Evolutionary conservation across 306 rosid species (phyloP), one percentile per base, ranked within the genome.

Genomic region (Vigna unguiculata): DNA sequence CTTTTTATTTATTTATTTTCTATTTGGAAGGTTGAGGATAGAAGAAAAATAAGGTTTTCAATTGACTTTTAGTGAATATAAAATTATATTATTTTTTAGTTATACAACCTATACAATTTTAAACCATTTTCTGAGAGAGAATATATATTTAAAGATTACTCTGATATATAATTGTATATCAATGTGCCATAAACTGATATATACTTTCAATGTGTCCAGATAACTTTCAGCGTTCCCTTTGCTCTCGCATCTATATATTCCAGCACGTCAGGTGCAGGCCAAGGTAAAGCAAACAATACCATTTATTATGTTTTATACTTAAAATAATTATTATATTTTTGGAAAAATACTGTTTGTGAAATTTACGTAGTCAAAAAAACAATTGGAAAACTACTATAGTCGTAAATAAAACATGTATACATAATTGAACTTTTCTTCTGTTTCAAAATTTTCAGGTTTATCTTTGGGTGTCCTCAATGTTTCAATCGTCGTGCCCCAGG

Each of bases 241-340:
- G 97, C 96, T 13, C 47, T 94, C 20, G 96, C 97, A 7, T 94
- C 98, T 2, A 94, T 94, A 60, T 91, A 85, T 67, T 91, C 88
- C 22, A 81, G 63, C 59, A 11, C 63, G 0, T 21, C 93, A 3
- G 91, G 91, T 19, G 95, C 93, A 5, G 98, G 97, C 7, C 95
- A 91, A 90, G 98, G 98, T 91, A 81, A 6, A 52, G 0, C 6
- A 72, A 61, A 12, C 25, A 19, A 9, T 52, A 59, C 12, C 13
- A 30, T 71, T 53, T 34, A 24, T 14, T 43, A 12, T 43, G 2
- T 20, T 41, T 65, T 38, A 64, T 40, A 28, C 28, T 59, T 59
- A 5, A 28, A 60, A 60, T 15, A 30, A 10, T 30, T 30, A 51
- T 17, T 9, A 2, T 41, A 9, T 11, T 41, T 41, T 28, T 28